Conservation (phyloP, 805 yeast species). For the Starmerella sp. region DNA sequence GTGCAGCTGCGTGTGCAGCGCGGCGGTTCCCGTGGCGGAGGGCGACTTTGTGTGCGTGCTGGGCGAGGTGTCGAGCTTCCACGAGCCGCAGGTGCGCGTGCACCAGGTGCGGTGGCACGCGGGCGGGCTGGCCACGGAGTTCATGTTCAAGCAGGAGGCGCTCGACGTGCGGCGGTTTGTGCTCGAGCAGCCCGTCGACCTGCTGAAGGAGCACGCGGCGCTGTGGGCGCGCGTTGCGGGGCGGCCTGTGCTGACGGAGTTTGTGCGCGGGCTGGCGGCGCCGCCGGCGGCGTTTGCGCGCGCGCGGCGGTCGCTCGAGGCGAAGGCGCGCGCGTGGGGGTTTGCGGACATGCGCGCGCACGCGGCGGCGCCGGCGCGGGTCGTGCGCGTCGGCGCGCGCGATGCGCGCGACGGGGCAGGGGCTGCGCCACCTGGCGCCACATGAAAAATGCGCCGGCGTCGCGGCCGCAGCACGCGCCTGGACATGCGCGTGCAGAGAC, state of each 20-base stretch:
- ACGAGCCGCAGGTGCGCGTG: constrained; percentile 4
- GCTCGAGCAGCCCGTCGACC: constrained; percentile 8
- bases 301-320: neutral
- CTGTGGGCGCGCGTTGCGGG: neutral
- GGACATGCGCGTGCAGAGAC: no score
- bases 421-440: constrained; percentile 2
- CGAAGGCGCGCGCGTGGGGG: neutral
- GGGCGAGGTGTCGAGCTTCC: constrained; percentile 2
- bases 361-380: neutral
- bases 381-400: neutral
- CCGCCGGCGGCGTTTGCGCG: neutral
- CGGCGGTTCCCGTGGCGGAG: neutral
- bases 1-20: neutral
- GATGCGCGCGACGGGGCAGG: neutral
- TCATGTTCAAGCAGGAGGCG: constrained; percentile 6
- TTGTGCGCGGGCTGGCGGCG: neutral
- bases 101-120: neutral
- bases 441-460: no score
- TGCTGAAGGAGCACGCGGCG: neutral
- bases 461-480: no score
- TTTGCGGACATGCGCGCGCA: neutral
- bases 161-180: constrained; percentile 6
- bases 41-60: constrained; percentile 6
- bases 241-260: neutral
- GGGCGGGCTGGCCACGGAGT: neutral